Evolutionary conservation across 1,284 basidiomycete species (phyloP), one percentile per base, ranked within the genome.

Genomic region (Apiotrichum siamense): DNA sequence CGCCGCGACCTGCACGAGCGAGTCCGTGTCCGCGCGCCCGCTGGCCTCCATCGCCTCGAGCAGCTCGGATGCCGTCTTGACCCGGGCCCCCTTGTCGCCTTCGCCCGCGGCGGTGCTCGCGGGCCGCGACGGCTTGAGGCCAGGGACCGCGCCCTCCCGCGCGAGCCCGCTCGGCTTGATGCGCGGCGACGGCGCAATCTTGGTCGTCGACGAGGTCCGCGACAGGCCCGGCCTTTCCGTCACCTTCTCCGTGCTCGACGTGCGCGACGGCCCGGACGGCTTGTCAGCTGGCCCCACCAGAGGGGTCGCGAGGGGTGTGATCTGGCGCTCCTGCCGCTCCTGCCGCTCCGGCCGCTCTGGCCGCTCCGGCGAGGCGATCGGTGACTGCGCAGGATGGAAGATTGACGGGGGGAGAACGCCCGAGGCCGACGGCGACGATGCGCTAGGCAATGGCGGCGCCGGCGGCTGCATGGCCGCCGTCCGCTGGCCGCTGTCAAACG

Each of bases 391-490:
- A 23, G 37, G 37, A 10, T 38, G 12, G 23, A 38, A 13, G 21
- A 25, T 25, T 4, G 37, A 15, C 4, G 37, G 37, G 7, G 37
- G 5, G 21, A 38, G 37, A n/a, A n/a, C n/a, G n/a, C n/a, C n/a
- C n/a, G n/a, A n/a, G n/a, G n/a, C n/a, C n/a, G n/a, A n/a, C n/a
- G n/a, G 21, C 21, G 3, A 69, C 68, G 38, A 77, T 71, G 32
- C 67, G 63, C 44, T 72, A 64, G 10, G 76, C 76, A 50, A 77
- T 71, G 26, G 62, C 65, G 47, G 74, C 70, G 40, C 75, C 63
- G 4, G 61, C 62, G 0, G n/a, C n/a, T n/a, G n/a, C n/a, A n/a
- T n/a, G n/a, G n/a, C n/a, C n/a, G n/a, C n/a, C n/a, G 18, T 12
- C 12, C 4, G 21, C 4, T 18, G 11, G 11, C 7, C 13, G 12